These are phyloP conservation scores for Metschnikowia koreensis DNA, from an alignment of 805 yeast genomes.

Conservation along the genomic window DNA sequence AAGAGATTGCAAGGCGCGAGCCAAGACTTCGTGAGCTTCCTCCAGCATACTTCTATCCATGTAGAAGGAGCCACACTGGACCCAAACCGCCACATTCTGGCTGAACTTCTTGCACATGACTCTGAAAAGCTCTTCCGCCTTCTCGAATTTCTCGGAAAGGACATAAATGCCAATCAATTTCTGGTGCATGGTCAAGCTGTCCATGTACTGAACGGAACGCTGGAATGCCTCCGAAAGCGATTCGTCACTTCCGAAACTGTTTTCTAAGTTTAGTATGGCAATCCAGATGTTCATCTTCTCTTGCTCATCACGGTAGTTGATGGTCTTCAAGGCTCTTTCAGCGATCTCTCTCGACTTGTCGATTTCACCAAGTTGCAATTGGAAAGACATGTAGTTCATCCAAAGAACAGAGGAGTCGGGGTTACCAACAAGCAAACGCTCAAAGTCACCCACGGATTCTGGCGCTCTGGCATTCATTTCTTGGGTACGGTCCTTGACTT, in stretches of 20 bases:
- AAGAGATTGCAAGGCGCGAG: slow-evolving; percentile 67
- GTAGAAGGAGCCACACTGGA: slow-evolving; percentile 72
- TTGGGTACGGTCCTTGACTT: slow-evolving; percentile 77
- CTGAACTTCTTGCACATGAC: slow-evolving; percentile 76
- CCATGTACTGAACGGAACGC: slow-evolving; percentile 89
- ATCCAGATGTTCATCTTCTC: slow-evolving; percentile 96
- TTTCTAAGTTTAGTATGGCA: slow-evolving; percentile 90
- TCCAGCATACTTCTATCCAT: slow-evolving; percentile 56
- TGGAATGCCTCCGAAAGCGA: slow-evolving; percentile 76
- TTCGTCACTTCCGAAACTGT: slow-evolving; percentile 86
- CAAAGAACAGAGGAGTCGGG: slow-evolving; percentile 92
- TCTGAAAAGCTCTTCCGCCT: slow-evolving; percentile 69
- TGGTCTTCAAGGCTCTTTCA: slow-evolving; percentile 87
- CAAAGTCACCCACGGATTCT: slow-evolving; percentile 88
- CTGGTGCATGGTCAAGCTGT: slow-evolving; percentile 75
- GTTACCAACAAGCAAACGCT: slow-evolving; percentile 84
- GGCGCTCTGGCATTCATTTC: slow-evolving; percentile 84
- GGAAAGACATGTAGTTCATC: slow-evolving; percentile 99
- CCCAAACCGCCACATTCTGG: slow-evolving; percentile 72
- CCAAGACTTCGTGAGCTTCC: slow-evolving; percentile 69
- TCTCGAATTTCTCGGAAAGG: slow-evolving; percentile 65
- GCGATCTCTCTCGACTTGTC: slow-evolving; percentile 94
- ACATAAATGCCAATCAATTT: slow-evolving; percentile 73
- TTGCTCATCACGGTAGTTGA: slow-evolving; percentile 85
- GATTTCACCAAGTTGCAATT: slow-evolving; percentile 86